A percentile compares a stretch with the other conserved stretches of the same genome.
These are phyloP conservation scores for Fraxinus americana DNA, from an alignment of 257 asterid species.

Conservation along the genomic window DNA sequence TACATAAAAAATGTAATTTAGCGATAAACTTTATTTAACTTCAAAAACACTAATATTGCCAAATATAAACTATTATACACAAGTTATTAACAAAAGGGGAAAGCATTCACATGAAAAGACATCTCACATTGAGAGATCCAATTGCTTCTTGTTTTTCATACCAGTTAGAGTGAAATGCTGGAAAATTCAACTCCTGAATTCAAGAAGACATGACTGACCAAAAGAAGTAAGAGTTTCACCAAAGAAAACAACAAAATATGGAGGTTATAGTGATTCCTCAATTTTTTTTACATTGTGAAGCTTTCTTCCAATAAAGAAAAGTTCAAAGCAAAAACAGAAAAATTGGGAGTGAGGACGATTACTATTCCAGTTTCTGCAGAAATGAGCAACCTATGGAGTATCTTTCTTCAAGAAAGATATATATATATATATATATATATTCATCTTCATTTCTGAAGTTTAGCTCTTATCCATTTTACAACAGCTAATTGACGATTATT, in stretches of 20 bases:
- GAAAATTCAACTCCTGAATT: conserved; percentile 59
- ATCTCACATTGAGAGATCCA: conserved; percentile 65
- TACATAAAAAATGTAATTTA: not conserved
- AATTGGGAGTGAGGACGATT: not conserved
- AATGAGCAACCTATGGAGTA: not conserved
- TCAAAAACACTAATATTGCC: not conserved
- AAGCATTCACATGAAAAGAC: conserved; percentile 21
- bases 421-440: no score
- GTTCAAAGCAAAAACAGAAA: not conserved
- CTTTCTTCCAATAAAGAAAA: not conserved
- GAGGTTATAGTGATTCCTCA: not conserved
- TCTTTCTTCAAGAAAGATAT: not conserved
- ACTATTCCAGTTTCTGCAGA: not conserved
- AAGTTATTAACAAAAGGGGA: conserved; percentile 10
- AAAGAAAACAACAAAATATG: not conserved
- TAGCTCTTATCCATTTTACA: not conserved
- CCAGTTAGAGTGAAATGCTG: conserved; percentile 62
- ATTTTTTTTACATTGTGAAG: not conserved
- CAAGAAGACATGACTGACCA: conserved; percentile 34
- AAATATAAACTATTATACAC: conserved; percentile 4
- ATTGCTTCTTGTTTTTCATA: conserved; percentile 69
- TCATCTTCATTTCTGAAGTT: conserved; percentile 10
- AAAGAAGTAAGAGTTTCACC: not conserved
- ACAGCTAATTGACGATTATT: not conserved
- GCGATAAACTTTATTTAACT: conserved; percentile 2